Conservation (phyloP, 1,284 basidiomycete species). For the Boletus hoseneyae region DNA sequence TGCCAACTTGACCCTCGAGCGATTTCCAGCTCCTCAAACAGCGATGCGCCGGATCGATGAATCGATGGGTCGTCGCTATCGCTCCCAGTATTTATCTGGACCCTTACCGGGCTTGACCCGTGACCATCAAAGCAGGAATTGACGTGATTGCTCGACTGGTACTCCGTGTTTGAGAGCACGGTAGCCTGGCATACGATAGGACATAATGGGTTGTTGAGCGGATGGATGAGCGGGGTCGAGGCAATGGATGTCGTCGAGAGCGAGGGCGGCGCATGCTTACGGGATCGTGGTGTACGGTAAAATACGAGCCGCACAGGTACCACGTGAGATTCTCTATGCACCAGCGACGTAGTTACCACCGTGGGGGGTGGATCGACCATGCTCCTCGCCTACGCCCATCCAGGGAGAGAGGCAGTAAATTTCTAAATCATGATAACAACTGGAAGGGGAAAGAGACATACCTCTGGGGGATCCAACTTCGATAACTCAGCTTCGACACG, state of each 20-base stretch:
- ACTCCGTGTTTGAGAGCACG: slow-evolving; percentile 14
- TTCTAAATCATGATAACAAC: not conserved
- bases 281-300: slow-evolving; percentile 22
- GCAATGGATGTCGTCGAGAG: slow-evolving; percentile 1
- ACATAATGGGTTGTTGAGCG: slow-evolving; percentile 20
- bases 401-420: not conserved
- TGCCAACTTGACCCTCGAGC: slow-evolving; percentile 79
- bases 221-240: slow-evolving; percentile 13
- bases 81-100: not conserved
- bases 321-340: slow-evolving; percentile 19
- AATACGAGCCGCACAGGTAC: slow-evolving; percentile 29
- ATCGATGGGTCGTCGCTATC: slow-evolving; percentile 9
- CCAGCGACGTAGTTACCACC: slow-evolving; percentile 24
- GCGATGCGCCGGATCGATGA: slow-evolving; percentile 40
- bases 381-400: slow-evolving; percentile 6
- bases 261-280: slow-evolving; percentile 1
- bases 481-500: slow-evolving; percentile 25
- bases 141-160: not conserved
- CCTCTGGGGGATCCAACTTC: slow-evolving; percentile 16
- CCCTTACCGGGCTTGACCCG: not conserved
- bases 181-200: slow-evolving; percentile 35
- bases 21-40: slow-evolving; percentile 75
- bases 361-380: slow-evolving; percentile 18
- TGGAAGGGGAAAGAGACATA: slow-evolving; percentile 10
- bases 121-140: not conserved